Evolutionary conservation across 495 filamentous ascomycete genomes (phyloP).

Genomic region (Aspergillus cristatus): DNA sequence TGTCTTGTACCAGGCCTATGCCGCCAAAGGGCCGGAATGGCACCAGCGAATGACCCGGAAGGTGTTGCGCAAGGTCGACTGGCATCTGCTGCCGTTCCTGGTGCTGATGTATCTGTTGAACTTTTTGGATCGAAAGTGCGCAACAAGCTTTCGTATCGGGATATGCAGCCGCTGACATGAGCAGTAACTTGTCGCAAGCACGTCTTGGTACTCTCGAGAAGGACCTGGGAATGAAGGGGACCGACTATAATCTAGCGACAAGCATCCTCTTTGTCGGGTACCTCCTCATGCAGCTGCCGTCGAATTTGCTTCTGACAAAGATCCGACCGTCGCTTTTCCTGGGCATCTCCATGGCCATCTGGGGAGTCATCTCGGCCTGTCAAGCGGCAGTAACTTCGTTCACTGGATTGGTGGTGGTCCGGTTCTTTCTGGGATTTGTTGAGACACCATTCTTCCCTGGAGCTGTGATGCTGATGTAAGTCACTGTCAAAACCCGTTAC

Average conservation of each 20-base stretch:
- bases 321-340: slow-evolving; percentile 25
- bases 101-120: slow-evolving; percentile 71
- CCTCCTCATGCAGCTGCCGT: slow-evolving; percentile 48
- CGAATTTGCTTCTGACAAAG: slow-evolving; percentile 49
- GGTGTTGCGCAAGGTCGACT: slow-evolving; percentile 54
- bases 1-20: slow-evolving; percentile 24
- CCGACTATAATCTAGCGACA: slow-evolving; percentile 48
- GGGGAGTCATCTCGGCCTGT: slow-evolving; percentile 55
- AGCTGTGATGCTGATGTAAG: slow-evolving; percentile 28
- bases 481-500: not conserved
- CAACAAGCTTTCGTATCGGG: no score
- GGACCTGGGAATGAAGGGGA: slow-evolving; percentile 37
- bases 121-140: slow-evolving; percentile 60
- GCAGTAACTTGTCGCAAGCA: slow-evolving; percentile 25
- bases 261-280: slow-evolving; percentile 65
- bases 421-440: slow-evolving; percentile 62
- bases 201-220: slow-evolving; percentile 36
- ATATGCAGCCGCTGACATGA: not conserved
- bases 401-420: slow-evolving; percentile 49
- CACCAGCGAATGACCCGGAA: slow-evolving; percentile 24
- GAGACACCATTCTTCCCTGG: slow-evolving; percentile 43
- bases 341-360: slow-evolving; percentile 20
- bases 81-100: slow-evolving; percentile 49
- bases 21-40: slow-evolving; percentile 21
- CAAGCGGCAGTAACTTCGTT: slow-evolving; percentile 50